Conservation (phyloP, 2,329 filamentous ascomycete species). For the Westerdykella sp. region DNA sequence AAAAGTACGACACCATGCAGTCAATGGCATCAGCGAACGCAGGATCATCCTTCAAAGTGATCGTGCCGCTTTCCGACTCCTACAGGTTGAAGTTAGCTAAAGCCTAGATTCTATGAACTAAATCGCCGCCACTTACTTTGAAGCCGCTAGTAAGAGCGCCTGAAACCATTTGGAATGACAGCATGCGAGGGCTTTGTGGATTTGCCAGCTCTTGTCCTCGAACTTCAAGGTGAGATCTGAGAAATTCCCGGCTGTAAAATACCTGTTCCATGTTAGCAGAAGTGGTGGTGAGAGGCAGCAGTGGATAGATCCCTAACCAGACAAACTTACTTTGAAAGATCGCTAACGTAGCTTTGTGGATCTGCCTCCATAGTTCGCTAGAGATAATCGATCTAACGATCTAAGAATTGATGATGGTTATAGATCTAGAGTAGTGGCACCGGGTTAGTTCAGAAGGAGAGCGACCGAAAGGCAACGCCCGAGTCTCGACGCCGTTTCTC, state of each 20-base stretch:
- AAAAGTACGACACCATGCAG: conserved; percentile 21
- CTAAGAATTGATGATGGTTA: no score
- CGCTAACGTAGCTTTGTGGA: conserved; percentile 1
- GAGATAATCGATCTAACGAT: no score
- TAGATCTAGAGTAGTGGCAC: no score
- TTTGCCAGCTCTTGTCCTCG: conserved; percentile 15
- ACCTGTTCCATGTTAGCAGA: conserved; percentile 6
- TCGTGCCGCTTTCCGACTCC: conserved; percentile 12
- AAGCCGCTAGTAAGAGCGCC: conserved; percentile 12
- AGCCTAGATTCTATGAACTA: neutral
- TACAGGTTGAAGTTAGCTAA: conserved; percentile 5
- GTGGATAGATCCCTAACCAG: neutral
- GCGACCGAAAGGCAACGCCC: no score
- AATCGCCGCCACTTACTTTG: conserved; percentile 5
- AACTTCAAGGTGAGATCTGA: conserved; percentile 14
- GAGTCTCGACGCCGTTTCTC: no score
- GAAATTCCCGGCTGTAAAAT: conserved; percentile 8
- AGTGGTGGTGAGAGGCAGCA: neutral
- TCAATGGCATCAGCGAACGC: conserved; percentile 15
- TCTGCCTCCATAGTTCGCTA: neutral
- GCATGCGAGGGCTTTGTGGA: conserved; percentile 15
- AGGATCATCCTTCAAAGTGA: conserved; percentile 13
- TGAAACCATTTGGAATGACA: conserved; percentile 19
- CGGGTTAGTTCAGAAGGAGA: no score
- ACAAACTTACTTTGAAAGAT: conserved; percentile 3